Conservation (phyloP, 148 eudicot genomes). For the Polygonum maritimum region DNA sequence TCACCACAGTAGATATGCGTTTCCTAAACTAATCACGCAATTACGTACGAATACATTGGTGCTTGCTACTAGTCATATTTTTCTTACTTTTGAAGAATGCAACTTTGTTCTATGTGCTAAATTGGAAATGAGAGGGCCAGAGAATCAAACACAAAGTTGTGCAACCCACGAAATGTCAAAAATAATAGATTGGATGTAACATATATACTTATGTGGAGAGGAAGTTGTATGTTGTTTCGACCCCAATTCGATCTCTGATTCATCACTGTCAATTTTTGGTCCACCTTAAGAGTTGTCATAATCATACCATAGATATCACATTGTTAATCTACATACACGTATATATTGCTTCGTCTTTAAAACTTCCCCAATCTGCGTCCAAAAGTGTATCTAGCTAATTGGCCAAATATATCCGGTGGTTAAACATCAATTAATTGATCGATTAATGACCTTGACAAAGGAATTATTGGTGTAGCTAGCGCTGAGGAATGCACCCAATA, state of each 20-base stretch:
- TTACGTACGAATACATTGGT: neutral
- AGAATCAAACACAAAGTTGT: neutral
- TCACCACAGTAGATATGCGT: too few relatives aligned
- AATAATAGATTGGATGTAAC: neutral
- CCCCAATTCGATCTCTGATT: neutral
- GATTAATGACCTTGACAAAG: too few relatives aligned
- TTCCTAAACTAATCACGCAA: too few relatives aligned
- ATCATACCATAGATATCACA: neutral
- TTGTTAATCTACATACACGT: neutral
- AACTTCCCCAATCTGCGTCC: too few relatives aligned
- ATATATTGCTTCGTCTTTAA: too few relatives aligned
- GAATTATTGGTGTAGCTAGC: too few relatives aligned
- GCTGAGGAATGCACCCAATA: too few relatives aligned
- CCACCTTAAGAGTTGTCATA: neutral
- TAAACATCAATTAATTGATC: too few relatives aligned
- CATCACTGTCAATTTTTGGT: neutral
- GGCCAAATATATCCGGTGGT: too few relatives aligned
- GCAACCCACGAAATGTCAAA: neutral
- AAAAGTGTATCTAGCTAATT: too few relatives aligned
- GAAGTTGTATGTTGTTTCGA: neutral
- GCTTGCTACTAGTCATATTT: neutral
- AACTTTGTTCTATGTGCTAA: neutral
- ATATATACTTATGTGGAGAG: neutral
- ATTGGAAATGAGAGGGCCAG: neutral
- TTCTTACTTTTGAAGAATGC: neutral